Evolutionary conservation across 257 asterid species (phyloP).

Genomic region (Rubia yunnanensis): DNA sequence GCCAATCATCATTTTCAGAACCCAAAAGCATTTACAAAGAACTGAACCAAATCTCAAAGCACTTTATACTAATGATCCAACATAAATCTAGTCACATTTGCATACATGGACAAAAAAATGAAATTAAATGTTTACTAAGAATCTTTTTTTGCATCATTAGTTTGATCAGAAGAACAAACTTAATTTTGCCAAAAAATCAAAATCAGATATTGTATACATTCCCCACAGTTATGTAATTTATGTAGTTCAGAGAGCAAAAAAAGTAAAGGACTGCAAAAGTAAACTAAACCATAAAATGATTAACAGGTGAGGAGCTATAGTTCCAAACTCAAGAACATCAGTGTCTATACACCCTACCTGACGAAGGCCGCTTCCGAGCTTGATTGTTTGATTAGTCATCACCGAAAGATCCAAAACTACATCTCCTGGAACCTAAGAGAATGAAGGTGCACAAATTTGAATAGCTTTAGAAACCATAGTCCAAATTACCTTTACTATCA

Average conservation of each 20-base stretch:
- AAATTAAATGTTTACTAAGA: background rate
- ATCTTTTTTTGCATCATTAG: background rate
- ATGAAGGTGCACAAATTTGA: background rate
- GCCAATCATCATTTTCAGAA: background rate
- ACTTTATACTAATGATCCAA: background rate
- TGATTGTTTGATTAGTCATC: constrained; percentile 61
- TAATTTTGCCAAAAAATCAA: background rate
- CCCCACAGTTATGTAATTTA: too few species aligned
- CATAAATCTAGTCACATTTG: background rate
- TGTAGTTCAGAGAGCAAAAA: background rate
- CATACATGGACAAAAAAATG: background rate
- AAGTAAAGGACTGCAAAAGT: background rate
- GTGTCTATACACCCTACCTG: constrained; percentile 52
- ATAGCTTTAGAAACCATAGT: background rate
- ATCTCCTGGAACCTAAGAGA: constrained; percentile 79
- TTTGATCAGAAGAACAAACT: background rate
- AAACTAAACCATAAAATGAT: too few species aligned
- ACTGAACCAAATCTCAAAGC: background rate
- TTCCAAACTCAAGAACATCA: background rate
- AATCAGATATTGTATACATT: too few species aligned
- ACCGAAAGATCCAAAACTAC: constrained; percentile 72
- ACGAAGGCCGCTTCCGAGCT: constrained; percentile 78
- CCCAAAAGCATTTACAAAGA: background rate
- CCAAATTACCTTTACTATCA: background rate
- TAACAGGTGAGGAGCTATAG: too few species aligned